These are phyloP conservation scores for Citrus trifoliata DNA, from an alignment of 345 rosid species.

Conservation along the genomic window DNA sequence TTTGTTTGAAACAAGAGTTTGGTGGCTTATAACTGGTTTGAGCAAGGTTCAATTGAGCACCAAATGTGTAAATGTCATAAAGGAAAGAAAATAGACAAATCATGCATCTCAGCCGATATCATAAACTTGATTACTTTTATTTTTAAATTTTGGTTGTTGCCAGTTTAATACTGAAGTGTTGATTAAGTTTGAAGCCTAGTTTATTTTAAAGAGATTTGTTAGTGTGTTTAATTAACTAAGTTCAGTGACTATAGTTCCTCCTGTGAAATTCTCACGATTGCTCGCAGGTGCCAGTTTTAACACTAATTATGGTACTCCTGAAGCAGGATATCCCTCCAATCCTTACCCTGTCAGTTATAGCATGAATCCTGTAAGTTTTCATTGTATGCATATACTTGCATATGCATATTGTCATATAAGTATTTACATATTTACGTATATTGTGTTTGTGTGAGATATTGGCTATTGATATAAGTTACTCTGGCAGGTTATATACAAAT, in stretches of 20 bases:
- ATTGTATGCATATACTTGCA: neutral
- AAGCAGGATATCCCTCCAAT: slow-evolving; percentile 61
- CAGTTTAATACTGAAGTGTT: neutral
- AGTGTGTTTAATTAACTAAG: neutral
- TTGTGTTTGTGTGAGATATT: neutral
- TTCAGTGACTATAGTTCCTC: neutral
- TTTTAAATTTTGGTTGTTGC: neutral
- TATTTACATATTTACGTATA: slow-evolving; percentile 12
- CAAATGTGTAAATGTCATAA: neutral
- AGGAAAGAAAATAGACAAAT: neutral
- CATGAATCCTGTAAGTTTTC: slow-evolving; percentile 75
- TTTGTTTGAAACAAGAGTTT: neutral
- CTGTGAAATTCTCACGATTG: slow-evolving; percentile 4
- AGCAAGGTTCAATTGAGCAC: neutral
- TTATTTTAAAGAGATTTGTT: neutral
- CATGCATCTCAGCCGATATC: neutral
- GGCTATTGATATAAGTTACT: neutral
- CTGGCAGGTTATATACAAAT: neutral
- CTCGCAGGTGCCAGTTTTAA: slow-evolving; percentile 54
- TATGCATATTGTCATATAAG: neutral
- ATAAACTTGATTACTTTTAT: neutral
- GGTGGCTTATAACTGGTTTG: neutral
- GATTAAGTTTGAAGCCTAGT: neutral
- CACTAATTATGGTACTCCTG: slow-evolving; percentile 59
- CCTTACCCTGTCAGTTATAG: slow-evolving; percentile 66